phyloP scores from a whole-genome alignment of 257 asterid genomes.

The Haberlea rhodopensis region DNA sequence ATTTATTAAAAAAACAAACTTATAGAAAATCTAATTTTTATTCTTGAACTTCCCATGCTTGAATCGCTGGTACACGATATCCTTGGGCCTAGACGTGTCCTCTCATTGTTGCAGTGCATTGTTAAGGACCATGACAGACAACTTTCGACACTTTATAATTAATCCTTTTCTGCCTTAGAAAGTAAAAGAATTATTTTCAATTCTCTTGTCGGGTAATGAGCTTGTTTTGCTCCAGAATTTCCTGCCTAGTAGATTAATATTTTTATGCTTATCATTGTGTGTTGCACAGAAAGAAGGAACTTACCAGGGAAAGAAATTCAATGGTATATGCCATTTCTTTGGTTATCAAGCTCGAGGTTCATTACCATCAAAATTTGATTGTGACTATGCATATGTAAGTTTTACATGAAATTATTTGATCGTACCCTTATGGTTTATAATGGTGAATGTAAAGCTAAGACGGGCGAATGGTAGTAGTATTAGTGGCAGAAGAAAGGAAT shows the following conservation, averaged over 20 bases:
- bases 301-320: conserved; percentile 81
- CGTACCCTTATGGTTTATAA: background rate
- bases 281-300: conserved; percentile 87
- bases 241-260: background rate
- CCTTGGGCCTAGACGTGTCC: no score
- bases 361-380: conserved; percentile 91
- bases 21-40: no score
- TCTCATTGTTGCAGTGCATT: no score
- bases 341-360: conserved; percentile 99
- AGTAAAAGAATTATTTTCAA: background rate
- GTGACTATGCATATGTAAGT: conserved; percentile 93
- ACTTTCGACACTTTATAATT: no score
- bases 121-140: no score
- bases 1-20: no score
- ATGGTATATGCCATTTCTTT: conserved; percentile 94
- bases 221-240: conserved; percentile 6
- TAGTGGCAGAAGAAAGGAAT: background rate
- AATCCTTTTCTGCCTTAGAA: background rate
- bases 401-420: conserved; percentile 5
- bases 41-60: no score
- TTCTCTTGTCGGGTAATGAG: background rate
- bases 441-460: conserved; percentile 13
- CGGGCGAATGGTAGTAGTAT: background rate
- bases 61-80: no score
- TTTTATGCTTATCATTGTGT: conserved; percentile 2